Base-by-base conservation (phyloP, 2,329 filamentous ascomycete genomes). In the Epicoccum nigrum region DNA sequence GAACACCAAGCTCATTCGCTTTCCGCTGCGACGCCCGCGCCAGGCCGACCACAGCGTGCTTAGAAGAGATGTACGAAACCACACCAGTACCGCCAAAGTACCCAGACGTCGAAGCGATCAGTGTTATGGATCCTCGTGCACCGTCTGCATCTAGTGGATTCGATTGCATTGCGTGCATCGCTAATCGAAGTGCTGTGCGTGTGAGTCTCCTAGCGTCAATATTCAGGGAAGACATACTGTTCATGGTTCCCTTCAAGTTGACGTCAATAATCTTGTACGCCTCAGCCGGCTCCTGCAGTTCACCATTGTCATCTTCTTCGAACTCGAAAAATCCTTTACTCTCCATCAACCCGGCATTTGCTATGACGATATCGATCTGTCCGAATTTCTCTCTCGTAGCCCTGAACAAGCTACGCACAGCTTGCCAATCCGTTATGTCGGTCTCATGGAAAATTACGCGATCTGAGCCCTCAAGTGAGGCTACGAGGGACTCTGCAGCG, bases 81-180 rank as follows among this genome's bases (percentile, higher is more conserved):
- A 77, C 75, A 1, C 74, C 73, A 1, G 74, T 76, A 20, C 74
- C 72, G 9, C 76, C 75, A 42, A 77, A 77, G 55, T 77, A 77
- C 8, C 75, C 74, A 4, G 74, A 77, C 4, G 74, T 77, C 2
- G 75, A 77, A 2, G 71, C 67, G 6, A 77, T 62, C 5, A 78
- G 65, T 9, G 77, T 58, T 7, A 78, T 63, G 2, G 74, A 77
- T 9, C 73, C 72, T n/a, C 61, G 47, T 11, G 56, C 25, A 4
- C 56, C 49, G 34, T 64, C 54, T 11, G 45, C 59, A 56, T 51
- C 74, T 27, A 19, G 62, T 53, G 19, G 62, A 50, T 61, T 74
- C 30, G 38, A 76, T 46, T 46, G 70, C 74, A 71, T 74, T 6
- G 58, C 43, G 32, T 67, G 58, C 69, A 62, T 59, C 27, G 58